phyloP scores from a whole-genome alignment of 2,329 filamentous ascomycete species.

The Epichloe typhina region DNA sequence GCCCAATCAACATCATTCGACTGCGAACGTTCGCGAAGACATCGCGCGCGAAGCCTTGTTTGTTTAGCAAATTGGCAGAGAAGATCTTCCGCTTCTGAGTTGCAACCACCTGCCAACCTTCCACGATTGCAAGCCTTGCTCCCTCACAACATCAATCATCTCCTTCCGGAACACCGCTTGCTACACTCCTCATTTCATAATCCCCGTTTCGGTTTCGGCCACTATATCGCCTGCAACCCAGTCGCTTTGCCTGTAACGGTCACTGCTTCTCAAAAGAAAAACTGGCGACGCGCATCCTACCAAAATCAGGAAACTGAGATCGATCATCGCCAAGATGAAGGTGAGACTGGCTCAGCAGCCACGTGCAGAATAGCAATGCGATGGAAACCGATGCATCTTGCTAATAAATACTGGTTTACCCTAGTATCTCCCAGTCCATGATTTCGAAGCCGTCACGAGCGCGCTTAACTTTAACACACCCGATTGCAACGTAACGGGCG shows the following conservation, averaged over 20 bases:
- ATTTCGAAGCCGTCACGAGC: constrained; percentile 83
- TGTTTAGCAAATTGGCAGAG: too few relatives aligned
- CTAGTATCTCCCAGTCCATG: constrained; percentile 81
- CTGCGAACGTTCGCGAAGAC: not conserved
- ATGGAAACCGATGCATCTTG: not conserved
- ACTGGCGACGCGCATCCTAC: not conserved
- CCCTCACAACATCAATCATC: not conserved
- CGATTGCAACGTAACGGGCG: constrained; percentile 82
- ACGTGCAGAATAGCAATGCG: not conserved
- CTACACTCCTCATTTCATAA: not conserved
- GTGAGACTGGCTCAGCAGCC: constrained; percentile 12
- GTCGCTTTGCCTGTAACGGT: not conserved
- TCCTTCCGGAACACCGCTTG: not conserved
- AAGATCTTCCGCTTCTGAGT: too few relatives aligned
- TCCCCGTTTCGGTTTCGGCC: not conserved
- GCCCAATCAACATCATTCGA: not conserved
- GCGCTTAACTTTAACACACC: constrained; percentile 92
- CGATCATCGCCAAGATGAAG: constrained; percentile 22
- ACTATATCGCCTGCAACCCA: not conserved
- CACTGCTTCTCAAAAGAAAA: too few relatives aligned
- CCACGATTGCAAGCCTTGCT: too few relatives aligned
- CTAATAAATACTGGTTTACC: constrained; percentile 1
- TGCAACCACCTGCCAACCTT: too few relatives aligned
- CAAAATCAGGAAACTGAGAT: not conserved
- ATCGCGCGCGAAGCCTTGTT: not conserved